Evolutionary conservation across 2,329 filamentous ascomycete species (phyloP).

Genomic region (Cladosporium oxysporum): DNA sequence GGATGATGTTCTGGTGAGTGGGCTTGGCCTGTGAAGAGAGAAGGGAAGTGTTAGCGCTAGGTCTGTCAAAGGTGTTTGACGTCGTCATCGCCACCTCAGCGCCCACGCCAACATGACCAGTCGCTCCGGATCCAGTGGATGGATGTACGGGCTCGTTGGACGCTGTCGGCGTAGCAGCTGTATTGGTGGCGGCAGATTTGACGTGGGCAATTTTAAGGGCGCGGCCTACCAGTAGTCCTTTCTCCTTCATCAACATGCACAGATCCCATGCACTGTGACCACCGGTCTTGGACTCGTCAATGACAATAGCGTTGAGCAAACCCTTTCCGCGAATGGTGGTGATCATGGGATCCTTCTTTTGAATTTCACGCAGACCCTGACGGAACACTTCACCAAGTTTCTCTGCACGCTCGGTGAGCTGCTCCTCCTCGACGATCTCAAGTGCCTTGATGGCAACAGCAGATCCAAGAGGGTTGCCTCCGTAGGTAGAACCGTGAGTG

Average conservation of each 20-base stretch:
- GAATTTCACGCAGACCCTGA: conserved; percentile 71
- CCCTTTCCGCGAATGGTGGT: conserved; percentile 86
- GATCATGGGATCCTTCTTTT: conserved; percentile 69
- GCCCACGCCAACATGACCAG: conserved; percentile 1
- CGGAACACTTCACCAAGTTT: conserved; percentile 80
- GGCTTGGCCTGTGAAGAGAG: conserved; percentile 75
- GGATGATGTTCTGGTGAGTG: conserved; percentile 97
- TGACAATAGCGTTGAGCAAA: conserved; percentile 91
- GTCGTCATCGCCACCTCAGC: conserved; percentile 20
- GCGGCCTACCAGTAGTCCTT: conserved; percentile 75
- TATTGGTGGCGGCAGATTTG: conserved; percentile 6
- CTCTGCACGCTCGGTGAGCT: conserved; percentile 81
- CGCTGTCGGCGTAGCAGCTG: not conserved
- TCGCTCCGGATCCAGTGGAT: conserved; percentile 1
- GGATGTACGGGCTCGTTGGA: not conserved
- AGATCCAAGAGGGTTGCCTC: conserved; percentile 92
- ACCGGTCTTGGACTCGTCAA: conserved; percentile 82
- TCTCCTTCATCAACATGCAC: conserved; percentile 92
- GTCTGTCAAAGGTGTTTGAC: conserved; percentile 16
- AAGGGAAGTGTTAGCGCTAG: conserved; percentile 26
- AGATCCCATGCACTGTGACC: conserved; percentile 94
- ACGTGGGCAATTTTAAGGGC: conserved; percentile 44
- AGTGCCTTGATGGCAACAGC: conserved; percentile 94
- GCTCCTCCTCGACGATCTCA: conserved; percentile 89
- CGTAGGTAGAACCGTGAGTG: conserved; percentile 97